Evolutionary conservation across 768 basidiomycete species (phyloP), one percentile per base, ranked within the genome.

Genomic region (Panaeolus cyanescens): DNA sequence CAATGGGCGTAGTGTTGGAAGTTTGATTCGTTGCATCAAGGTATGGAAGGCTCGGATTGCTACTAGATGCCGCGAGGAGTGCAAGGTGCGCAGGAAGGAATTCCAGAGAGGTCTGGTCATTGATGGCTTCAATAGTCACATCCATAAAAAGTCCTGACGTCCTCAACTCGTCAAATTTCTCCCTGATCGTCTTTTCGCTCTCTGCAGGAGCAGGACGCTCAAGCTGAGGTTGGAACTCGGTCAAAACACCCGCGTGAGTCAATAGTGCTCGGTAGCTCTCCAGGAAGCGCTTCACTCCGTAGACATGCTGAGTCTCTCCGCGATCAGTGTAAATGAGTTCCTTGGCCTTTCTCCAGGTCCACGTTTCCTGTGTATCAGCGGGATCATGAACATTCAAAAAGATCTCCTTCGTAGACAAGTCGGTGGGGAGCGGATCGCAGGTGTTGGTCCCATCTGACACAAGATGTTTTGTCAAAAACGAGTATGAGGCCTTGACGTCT

Each of bases 381-480:
- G 80, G 74, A 61, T 81, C 71, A 33, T 78, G 69, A 33, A 84
- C 77, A 45, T 85, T 85, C 56, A 85, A 73, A 68, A 83, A 84
- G 3, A 83, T 17, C 68, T 40, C 33, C 70, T 64, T 15, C 65
- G 56, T 33, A 65, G 64, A 6, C 61, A 32, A 22, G 69, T 58
- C 4, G 76, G 59, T 7, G 54, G 32, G 12, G 62, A 45, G 15
- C 25, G 9, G 12, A 32, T 30, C 31, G 39, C 13, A 20, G 34
- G 33, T 7, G 59, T 13, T 5, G 2, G 20, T 1, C 32, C 54
- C 12, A 63, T 36, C 5, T 9, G 40, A 17, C 4, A 13, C 20
- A 7, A 42, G 8, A 9, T 65, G 69, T 8, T 72, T 65, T n/a
- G 77, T 69, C 17, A 85, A 72, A 73, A 80, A 83, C 7, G 66